A percentile compares a stretch with the other conserved stretches of the same genome.
Evolutionary conservation across 1,284 basidiomycete species (phyloP).

Genomic region (Rhodotorula sp.): DNA sequence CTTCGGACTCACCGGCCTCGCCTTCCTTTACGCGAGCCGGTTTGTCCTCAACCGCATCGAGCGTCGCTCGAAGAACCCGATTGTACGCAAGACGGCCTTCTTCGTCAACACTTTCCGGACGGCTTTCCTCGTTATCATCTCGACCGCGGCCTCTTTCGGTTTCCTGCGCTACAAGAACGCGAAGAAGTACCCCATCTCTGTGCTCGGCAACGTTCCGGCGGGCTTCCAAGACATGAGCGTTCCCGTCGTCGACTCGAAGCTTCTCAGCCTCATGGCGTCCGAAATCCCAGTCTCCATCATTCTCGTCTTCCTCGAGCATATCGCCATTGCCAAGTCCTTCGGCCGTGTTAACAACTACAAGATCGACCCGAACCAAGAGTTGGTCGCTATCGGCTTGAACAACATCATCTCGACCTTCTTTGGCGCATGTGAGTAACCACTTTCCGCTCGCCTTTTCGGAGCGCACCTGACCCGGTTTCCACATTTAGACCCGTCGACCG

Average conservation of each 20-base stretch:
- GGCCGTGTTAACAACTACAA: slow-evolving; percentile 95
- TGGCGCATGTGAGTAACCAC: slow-evolving; percentile 56
- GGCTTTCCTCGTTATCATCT: slow-evolving; percentile 78
- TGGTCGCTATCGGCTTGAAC: slow-evolving; percentile 93
- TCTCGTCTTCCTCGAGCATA: slow-evolving; percentile 92
- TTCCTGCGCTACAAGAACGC: slow-evolving; percentile 62
- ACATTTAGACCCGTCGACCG: slow-evolving; percentile 74
- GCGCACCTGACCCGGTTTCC: not conserved
- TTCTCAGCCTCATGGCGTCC: slow-evolving; percentile 64
- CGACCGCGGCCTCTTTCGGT: slow-evolving; percentile 83
- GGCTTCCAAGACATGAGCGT: slow-evolving; percentile 63
- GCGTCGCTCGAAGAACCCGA: slow-evolving; percentile 15
- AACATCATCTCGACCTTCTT: slow-evolving; percentile 51
- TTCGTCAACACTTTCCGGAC: slow-evolving; percentile 81
- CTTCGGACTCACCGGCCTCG: slow-evolving; percentile 76
- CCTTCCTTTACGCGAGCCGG: slow-evolving; percentile 72
- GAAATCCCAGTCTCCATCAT: slow-evolving; percentile 90
- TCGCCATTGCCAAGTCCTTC: slow-evolving; percentile 83
- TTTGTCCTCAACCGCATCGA: slow-evolving; percentile 57
- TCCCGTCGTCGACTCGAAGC: slow-evolving; percentile 62
- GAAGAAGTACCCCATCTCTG: slow-evolving; percentile 75
- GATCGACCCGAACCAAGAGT: slow-evolving; percentile 95
- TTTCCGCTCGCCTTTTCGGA: not conserved
- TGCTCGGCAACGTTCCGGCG: slow-evolving; percentile 69
- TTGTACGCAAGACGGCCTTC: slow-evolving; percentile 71